These are phyloP conservation scores for Rhexocercosporidium sp. DNA, from an alignment of 2,329 filamentous ascomycete genomes.

Conservation along the genomic window DNA sequence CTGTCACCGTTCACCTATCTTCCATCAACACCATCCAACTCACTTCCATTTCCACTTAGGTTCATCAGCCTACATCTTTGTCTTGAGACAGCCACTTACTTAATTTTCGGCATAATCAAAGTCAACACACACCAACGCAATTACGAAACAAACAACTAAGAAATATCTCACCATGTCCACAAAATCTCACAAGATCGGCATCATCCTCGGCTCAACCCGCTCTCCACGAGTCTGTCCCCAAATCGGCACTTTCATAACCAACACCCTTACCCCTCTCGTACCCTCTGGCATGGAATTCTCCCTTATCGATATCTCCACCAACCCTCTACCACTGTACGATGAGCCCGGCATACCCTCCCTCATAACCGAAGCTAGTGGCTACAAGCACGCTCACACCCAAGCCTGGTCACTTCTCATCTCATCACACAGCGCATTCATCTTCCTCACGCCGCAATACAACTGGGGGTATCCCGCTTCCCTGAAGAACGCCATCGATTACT, in stretches of 20 bases:
- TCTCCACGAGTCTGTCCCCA: slow-evolving; percentile 44
- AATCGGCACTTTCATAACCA: slow-evolving; percentile 42
- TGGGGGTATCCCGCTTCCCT: slow-evolving; percentile 50
- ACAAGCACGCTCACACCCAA: slow-evolving; percentile 44
- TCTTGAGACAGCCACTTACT: no score
- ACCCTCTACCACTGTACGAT: slow-evolving; percentile 50
- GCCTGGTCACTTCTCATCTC: slow-evolving; percentile 46
- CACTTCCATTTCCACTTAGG: no score
- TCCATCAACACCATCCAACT: no score
- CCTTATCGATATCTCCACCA: slow-evolving; percentile 46
- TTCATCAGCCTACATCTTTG: no score
- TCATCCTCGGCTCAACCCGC: slow-evolving; percentile 46
- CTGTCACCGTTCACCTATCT: no score
- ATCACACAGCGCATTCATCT: slow-evolving; percentile 46
- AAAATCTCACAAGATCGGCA: slow-evolving; percentile 35
- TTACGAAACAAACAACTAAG: no score
- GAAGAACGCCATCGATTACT: slow-evolving; percentile 55
- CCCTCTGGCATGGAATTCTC: slow-evolving; percentile 33
- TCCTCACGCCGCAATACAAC: slow-evolving; percentile 52
- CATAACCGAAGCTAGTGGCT: slow-evolving; percentile 38
- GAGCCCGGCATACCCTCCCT: slow-evolving; percentile 46
- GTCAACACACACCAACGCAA: no score
- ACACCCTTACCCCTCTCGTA: slow-evolving; percentile 33
- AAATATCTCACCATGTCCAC: not conserved
- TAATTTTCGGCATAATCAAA: no score